Evolutionary conservation across 768 basidiomycete species (phyloP), one percentile per base, ranked within the genome.

Genomic region (Naganishia friedmannii): DNA sequence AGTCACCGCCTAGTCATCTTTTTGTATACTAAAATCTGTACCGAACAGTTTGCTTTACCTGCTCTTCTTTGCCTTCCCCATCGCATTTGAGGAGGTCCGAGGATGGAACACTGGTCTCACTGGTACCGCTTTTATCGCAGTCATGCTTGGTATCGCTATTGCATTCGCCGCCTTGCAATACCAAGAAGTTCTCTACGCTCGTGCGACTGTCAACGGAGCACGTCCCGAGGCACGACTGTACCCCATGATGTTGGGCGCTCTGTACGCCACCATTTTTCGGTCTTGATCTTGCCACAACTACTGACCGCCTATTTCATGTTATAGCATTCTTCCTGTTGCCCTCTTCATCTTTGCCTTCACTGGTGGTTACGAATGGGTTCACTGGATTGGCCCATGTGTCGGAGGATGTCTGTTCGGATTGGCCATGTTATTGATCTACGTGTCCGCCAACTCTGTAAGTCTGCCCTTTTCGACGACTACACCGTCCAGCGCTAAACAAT

Each of bases 311-410:
- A 4, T 34, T 31, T 21, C n/a, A 7, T 23, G 17, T 7, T 39
- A 10, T 42, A 70, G 71, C 23, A 15, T 87, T 3, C 82, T 91
- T 12, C 90, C 92, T 0, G 77, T 86, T 15, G 90, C 90, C 0
- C 80, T 91, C 15, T 79, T 92, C 26, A 82, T 92, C 7, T 78
- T 86, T 7, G 90, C 91, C 0, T 92, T 90, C 89, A 82, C 86
- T 0, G 60, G 60, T 26, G 87, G 88, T 4, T 81, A 89, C 73
- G 73, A 82, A 0, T 77, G 82, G 15, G 77, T 87, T 0, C 86
- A 86, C 70, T 93, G 91, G 91, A 86, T 91, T 57, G 87, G 82
- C 0, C 85, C 86, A 1, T 88, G 90, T 72, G 83, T 90, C 29
- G 89, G 88, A 58, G 57, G 57, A 4, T 3, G 88, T 0, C 78